Base-by-base conservation (phyloP, 106 monocot genomes). In the Ottelia alismoides region DNA sequence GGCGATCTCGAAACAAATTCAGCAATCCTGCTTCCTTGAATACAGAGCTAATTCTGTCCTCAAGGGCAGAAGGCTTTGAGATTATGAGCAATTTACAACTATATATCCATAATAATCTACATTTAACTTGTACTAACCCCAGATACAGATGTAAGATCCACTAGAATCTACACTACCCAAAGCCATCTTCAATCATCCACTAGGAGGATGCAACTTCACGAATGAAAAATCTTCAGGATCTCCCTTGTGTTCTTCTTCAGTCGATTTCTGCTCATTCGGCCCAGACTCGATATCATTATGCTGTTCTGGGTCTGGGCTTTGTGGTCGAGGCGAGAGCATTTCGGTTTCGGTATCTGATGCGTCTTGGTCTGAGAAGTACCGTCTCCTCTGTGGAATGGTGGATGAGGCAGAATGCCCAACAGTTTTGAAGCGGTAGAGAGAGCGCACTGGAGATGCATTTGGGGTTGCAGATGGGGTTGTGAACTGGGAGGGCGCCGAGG, bases 381-480 rank as follows among this genome's bases (percentile, higher is more conserved):
- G 6, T 28, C 20, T 27, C 18, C 28, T 46, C 2, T 26, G 1
- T 1, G 22, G 12, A 22, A 20, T 57, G 27, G 28, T 24, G 2
- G 45, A 9, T 1, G 14, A 46, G 14, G 26, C 47, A 6, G 65
- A 56, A 27, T 69, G 53, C 18, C 69, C 69, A 1, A 47, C 52
- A 22, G 48, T 58, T 35, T 44, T 56, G 44, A 19, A 65, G 1
- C 56, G 49, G 20, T 61, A 55, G 28, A 75, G 53, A 2, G 59
- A 47, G 27, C 56, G 68, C 49, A 45, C 20, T 5, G 75, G 64
- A 1, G 63, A 64, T 22, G 66, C 27, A 17, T 22, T 40, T 0
- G 73, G 51, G 55, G 72, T 75, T 27, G 64, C 16, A 31, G 22
- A 65, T 19, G 65, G 44, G 2, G 59, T 70, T 53, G 54, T 30